These are phyloP conservation scores for Flaveria trinervia DNA, from an alignment of 129 eudicot genomes.

Conservation along the genomic window DNA sequence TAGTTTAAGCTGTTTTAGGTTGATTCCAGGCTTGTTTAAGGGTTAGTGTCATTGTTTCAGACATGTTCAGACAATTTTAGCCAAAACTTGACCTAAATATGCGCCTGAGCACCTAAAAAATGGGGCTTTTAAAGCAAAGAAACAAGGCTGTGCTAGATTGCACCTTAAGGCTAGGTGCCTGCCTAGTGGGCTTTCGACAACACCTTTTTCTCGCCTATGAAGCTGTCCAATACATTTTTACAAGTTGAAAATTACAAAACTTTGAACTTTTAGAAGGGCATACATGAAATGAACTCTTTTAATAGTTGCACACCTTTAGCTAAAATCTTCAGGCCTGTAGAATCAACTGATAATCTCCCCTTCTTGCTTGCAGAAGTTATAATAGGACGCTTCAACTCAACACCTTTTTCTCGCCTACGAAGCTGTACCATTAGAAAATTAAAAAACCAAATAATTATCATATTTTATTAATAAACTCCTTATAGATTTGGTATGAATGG, in stretches of 20 bases:
- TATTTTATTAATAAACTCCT: neutral
- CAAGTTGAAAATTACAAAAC: neutral
- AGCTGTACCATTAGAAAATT: conserved; percentile 40
- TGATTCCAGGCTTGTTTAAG: too few relatives aligned
- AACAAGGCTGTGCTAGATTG: too few relatives aligned
- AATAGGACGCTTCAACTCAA: neutral
- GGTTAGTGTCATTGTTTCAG: too few relatives aligned
- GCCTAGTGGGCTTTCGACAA: too few relatives aligned
- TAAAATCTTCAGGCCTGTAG: conserved; percentile 17
- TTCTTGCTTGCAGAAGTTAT: conserved; percentile 22
- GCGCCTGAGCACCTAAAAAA: too few relatives aligned
- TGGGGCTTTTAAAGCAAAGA: too few relatives aligned
- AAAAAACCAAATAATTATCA: neutral
- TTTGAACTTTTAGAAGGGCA: neutral
- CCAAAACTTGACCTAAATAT: too few relatives aligned
- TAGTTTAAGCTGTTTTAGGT: too few relatives aligned
- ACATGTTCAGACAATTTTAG: too few relatives aligned
- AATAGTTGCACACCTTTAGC: conserved; percentile 38
- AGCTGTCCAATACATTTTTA: neutral
- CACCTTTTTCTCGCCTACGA: conserved; percentile 34
- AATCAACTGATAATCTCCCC: conserved; percentile 23
- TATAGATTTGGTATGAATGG: too few relatives aligned
- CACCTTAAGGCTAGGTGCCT: too few relatives aligned
- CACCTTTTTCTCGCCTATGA: too few relatives aligned
- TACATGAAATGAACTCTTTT: neutral